A percentile compares a stretch with the other conserved stretches of the same genome.
Evolutionary conservation across 805 yeast species (phyloP).

Genomic region (Teunomyces cretensis): DNA sequence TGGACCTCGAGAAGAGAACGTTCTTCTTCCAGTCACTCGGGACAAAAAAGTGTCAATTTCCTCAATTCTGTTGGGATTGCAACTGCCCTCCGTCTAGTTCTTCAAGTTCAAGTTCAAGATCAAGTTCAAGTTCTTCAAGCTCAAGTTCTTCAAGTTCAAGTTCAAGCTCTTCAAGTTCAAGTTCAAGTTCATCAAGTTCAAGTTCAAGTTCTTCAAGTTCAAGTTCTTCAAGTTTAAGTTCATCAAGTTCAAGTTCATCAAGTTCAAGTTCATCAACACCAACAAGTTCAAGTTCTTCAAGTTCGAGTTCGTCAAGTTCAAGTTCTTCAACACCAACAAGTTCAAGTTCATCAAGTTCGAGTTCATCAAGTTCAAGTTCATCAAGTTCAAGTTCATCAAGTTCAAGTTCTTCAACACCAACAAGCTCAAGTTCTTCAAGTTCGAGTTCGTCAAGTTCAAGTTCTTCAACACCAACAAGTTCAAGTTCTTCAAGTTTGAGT

Average conservation of each 20-base stretch:
- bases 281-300: background rate
- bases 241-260: too few relatives aligned
- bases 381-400: too few relatives aligned
- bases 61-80: conserved; percentile 14
- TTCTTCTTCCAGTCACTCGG: conserved; percentile 4
- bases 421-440: background rate
- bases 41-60: conserved; percentile 5
- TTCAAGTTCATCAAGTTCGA: too few relatives aligned
- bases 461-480: too few relatives aligned
- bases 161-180: background rate
- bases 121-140: too few relatives aligned
- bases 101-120: background rate
- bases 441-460: background rate
- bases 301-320: background rate
- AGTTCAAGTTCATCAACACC: background rate
- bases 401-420: background rate
- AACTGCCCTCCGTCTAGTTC: conserved; percentile 4
- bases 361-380: too few relatives aligned
- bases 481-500: too few relatives aligned
- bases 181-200: too few relatives aligned
- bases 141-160: background rate
- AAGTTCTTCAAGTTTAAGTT: too few relatives aligned
- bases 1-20: conserved; percentile 2
- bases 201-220: too few relatives aligned
- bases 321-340: too few relatives aligned